Evolutionary conservation across 1,284 basidiomycete genomes (phyloP).

Genomic region (Ganoderma meredithae): DNA sequence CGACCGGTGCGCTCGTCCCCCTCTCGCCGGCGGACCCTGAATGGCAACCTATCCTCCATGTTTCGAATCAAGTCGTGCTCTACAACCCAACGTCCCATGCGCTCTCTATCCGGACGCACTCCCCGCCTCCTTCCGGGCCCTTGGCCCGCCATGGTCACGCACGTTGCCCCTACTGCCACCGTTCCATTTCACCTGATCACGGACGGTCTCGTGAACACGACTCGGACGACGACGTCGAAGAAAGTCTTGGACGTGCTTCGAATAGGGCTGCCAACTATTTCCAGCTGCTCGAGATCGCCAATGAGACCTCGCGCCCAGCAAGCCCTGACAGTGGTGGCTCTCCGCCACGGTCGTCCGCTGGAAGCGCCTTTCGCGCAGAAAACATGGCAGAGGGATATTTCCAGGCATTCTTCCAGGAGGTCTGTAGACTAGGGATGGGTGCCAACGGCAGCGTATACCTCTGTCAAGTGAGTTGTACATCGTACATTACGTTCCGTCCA

Average conservation of each 20-base stretch:
- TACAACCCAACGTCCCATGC: conserved; percentile 90
- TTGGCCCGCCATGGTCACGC: conserved; percentile 35
- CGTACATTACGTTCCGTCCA: too few relatives aligned
- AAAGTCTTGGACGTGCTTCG: conserved; percentile 38
- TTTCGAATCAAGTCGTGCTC: conserved; percentile 86
- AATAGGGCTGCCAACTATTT: conserved; percentile 77
- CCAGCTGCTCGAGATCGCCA: conserved; percentile 71
- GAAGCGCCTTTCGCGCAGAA: conserved; percentile 59
- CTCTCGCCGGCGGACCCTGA: conserved; percentile 40
- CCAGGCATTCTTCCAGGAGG: conserved; percentile 89
- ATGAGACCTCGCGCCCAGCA: conserved; percentile 69
- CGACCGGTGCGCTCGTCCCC: conserved; percentile 33
- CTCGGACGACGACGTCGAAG: conserved; percentile 36
- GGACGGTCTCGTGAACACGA: conserved; percentile 11
- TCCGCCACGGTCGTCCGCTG: conserved; percentile 11
- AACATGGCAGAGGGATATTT: conserved; percentile 86
- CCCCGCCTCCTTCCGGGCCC: conserved; percentile 33
- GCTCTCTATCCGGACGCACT: conserved; percentile 66
- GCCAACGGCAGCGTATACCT: conserved; percentile 91
- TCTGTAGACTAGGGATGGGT: conserved; percentile 88
- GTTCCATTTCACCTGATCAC: conserved; percentile 52
- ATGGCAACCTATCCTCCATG: conserved; percentile 79
- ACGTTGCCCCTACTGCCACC: conserved; percentile 78
- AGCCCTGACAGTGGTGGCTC: conserved; percentile 46
- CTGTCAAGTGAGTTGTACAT: conserved; percentile 67